Base-by-base conservation (phyloP, 1,284 basidiomycete genomes). In the Ustanciosporium gigantosporum region DNA sequence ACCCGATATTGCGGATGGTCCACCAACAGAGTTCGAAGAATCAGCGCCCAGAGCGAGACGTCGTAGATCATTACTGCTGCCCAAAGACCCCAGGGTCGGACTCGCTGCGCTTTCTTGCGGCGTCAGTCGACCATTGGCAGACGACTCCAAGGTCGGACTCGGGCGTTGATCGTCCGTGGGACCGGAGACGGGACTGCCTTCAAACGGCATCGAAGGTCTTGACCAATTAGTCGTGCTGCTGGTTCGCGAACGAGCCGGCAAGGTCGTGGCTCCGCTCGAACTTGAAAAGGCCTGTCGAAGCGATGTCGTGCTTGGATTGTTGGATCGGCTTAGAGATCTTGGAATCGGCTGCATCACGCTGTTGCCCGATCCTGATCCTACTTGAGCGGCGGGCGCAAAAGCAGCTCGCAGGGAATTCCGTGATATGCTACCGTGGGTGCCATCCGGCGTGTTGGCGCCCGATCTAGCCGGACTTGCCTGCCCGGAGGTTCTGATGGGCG, bases 281-380 rank as follows among this genome's bases (percentile, higher is more conserved):
- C 9, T 19, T 11, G 8, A 9, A 8, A 19, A 19, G 32, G 11
- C 17, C 15, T 44, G 48, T 15, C 53, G 44, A 17, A 64, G 44
- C 29, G 60, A 64, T 15, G 60, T 53, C 46, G 34, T 57, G 46
- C 60, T 64, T n/a, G 48, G 46, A 31, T 37, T 49, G 23, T 40
- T 45, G 21, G 53, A 53, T 23, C 42, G 45, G 4, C 40, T 32
- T 42, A 53, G 19, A 2, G 49, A 41, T n/a, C 60, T 46, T 1
- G 53, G 60, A 8, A 36, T 9, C 2, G 60, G 60, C 43, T 64
- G 60, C 53, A 64, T 49, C 25, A 58, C 53, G 34, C 60, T 64
- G 13, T 31, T n/a, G 16, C 46, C 44, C 15, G 60, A 57, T 20
- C 49, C 49, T 3, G 48, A 22, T 19, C 23, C 35, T 29, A 44